Base-by-base conservation (phyloP, 2,329 filamentous ascomycete genomes). In the Trichoderma sp. region DNA sequence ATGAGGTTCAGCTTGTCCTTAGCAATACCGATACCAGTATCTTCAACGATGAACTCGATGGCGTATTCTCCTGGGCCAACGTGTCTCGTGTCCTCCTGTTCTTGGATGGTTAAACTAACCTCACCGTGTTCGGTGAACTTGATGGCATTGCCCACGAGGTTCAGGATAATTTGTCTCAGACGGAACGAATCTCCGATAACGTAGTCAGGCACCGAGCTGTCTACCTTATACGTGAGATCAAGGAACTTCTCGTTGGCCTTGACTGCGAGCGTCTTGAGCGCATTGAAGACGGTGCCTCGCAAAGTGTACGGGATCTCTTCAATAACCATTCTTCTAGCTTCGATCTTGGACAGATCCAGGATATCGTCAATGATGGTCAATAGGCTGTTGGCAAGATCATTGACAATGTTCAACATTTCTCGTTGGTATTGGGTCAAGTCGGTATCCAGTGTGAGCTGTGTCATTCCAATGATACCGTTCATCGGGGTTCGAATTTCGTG, bases 391-490 rank as follows among this genome's bases (percentile, higher is more conserved):
- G 95, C 96, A 74, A 98, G 85, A 77, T 96, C 97, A 81, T 97
- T 95, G 74, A 99, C 95, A 76, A 97, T 97, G 75, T 97, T 98
- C 80, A 98, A 84, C 95, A 98, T 98, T 82, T 99, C 96, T 74
- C 96, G 90, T 76, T 97, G 96, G 76, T 97, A 96, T 76, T 94
- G 92, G 57, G 94, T 97, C 70, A 99, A 85, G 78, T 98, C 91
- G 49, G 95, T 97, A 78, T 99, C 96, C 66, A 99, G 86, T 1
- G 96, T 97, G 68, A 99, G 85, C 79, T 97, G 94, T 3, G 94
- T 97, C 95, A 98, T 97, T 76, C 94, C 94, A 74, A 97, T 97
- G 77, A 97, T 97, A 75, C 94, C 94, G 83, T 97, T 97, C 87
- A 97, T 97, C 0, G 94, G 96, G 43, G 96, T 99, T 78, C 95